Evolutionary conservation across 2,329 filamentous ascomycete species (phyloP).

Genomic region (Metarhizium brunneum): DNA sequence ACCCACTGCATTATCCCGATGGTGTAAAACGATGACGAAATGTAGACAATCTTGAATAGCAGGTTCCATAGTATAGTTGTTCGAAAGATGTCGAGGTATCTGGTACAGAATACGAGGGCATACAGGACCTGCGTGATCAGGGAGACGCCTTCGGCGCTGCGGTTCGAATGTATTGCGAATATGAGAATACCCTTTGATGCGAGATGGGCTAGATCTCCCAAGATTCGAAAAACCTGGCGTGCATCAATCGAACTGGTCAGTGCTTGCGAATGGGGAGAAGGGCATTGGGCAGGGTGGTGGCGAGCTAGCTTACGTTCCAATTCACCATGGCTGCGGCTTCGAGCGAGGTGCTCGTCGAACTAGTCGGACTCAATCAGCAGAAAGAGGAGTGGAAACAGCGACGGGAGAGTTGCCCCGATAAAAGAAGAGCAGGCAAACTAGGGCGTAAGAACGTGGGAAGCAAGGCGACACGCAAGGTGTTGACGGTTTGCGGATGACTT

Average conservation of each 20-base stretch:
- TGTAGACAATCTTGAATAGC: slow-evolving; percentile 84
- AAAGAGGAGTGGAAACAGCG: background rate
- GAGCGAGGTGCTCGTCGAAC: slow-evolving; percentile 3
- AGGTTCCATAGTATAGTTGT: slow-evolving; percentile 57
- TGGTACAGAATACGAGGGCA: slow-evolving; percentile 71
- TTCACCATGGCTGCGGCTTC: slow-evolving; percentile 25
- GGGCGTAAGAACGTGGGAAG: background rate
- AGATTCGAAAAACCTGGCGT: slow-evolving; percentile 58
- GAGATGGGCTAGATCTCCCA: slow-evolving; percentile 78
- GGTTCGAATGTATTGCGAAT: slow-evolving; percentile 80
- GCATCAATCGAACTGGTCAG: background rate
- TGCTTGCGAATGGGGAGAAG: background rate
- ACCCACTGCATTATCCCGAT: slow-evolving; percentile 79
- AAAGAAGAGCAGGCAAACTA: background rate
- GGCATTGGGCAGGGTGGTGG: background rate
- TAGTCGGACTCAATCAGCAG: background rate
- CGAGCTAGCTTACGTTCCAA: slow-evolving; percentile 27
- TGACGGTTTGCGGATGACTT: background rate
- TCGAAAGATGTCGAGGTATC: slow-evolving; percentile 75
- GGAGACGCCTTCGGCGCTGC: slow-evolving; percentile 82
- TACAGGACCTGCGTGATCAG: slow-evolving; percentile 88
- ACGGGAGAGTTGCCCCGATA: background rate
- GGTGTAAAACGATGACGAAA: slow-evolving; percentile 75
- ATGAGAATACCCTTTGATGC: slow-evolving; percentile 85
- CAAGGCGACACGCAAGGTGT: background rate